phyloP scores from a whole-genome alignment of 1,284 basidiomycete genomes.

The Cyathus olla region DNA sequence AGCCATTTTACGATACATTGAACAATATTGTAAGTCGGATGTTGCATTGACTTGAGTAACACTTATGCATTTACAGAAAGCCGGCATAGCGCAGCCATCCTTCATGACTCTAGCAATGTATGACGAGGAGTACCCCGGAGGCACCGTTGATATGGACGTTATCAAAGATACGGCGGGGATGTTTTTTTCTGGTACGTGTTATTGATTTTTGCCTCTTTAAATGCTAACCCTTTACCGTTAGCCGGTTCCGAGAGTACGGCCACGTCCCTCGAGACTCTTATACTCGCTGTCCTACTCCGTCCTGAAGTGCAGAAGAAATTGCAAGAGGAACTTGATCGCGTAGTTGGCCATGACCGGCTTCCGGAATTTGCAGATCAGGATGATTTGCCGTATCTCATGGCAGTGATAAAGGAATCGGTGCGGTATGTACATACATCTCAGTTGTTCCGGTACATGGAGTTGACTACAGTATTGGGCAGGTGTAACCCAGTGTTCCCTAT shows the following conservation, averaged over 20 bases:
- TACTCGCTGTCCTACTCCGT: constrained; percentile 44
- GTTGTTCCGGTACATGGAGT: constrained; percentile 12
- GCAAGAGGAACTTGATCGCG: constrained; percentile 49
- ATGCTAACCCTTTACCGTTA: too few species aligned
- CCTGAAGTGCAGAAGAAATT: constrained; percentile 47
- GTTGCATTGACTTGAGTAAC: background rate
- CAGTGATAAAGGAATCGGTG: constrained; percentile 44
- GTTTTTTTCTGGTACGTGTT: background rate
- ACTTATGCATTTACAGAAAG: background rate
- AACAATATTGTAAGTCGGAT: background rate
- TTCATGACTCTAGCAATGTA: background rate
- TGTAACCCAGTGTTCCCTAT: background rate
- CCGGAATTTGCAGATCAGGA: constrained; percentile 46
- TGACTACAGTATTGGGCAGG: too few species aligned
- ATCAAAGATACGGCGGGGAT: constrained; percentile 1
- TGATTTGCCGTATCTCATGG: constrained; percentile 47
- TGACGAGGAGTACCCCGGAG: background rate
- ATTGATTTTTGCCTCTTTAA: background rate
- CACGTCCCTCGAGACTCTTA: constrained; percentile 20
- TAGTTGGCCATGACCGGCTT: constrained; percentile 39
- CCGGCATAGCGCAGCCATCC: background rate
- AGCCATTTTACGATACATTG: background rate
- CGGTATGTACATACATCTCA: constrained; percentile 29
- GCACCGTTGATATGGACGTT: background rate
- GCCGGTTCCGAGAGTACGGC: constrained; percentile 6